These are phyloP conservation scores for Arxiozyma slooffiae DNA, from an alignment of 1,139 yeast species.

Conservation along the genomic window DNA sequence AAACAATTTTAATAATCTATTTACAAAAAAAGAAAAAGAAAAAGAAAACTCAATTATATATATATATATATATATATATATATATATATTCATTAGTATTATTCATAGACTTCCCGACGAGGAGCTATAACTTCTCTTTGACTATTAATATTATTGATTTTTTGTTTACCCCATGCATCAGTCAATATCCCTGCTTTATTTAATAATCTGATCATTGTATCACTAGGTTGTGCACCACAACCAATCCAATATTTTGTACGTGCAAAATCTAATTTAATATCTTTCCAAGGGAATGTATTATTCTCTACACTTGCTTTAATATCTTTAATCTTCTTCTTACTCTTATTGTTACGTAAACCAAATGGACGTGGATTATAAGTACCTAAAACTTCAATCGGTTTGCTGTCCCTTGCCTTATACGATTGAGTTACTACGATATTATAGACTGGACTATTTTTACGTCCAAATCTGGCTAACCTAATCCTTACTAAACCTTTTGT, in stretches of 20 bases:
- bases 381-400: slow-evolving; percentile 92
- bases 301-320: slow-evolving; percentile 41
- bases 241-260: slow-evolving; percentile 97
- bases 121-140: slow-evolving; percentile 5
- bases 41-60: too few relatives aligned
- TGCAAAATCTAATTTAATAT: slow-evolving; percentile 72
- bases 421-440: slow-evolving; percentile 84
- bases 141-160: neutral
- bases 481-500: slow-evolving; percentile 48
- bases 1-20: too few relatives aligned
- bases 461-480: slow-evolving; percentile 86
- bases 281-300: slow-evolving; percentile 61
- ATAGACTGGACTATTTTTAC: slow-evolving; percentile 77
- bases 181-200: slow-evolving; percentile 73
- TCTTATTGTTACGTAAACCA: neutral
- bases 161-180: slow-evolving; percentile 43
- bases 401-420: slow-evolving; percentile 58
- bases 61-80: neutral
- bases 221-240: slow-evolving; percentile 95
- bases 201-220: slow-evolving; percentile 65
- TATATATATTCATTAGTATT: neutral
- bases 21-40: too few relatives aligned
- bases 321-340: slow-evolving; percentile 34
- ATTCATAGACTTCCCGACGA: slow-evolving; percentile 7
- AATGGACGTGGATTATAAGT: slow-evolving; percentile 81